Evolutionary conservation across 164 flowering plant species (phyloP).

Genomic region (Liriodendron chinense): DNA sequence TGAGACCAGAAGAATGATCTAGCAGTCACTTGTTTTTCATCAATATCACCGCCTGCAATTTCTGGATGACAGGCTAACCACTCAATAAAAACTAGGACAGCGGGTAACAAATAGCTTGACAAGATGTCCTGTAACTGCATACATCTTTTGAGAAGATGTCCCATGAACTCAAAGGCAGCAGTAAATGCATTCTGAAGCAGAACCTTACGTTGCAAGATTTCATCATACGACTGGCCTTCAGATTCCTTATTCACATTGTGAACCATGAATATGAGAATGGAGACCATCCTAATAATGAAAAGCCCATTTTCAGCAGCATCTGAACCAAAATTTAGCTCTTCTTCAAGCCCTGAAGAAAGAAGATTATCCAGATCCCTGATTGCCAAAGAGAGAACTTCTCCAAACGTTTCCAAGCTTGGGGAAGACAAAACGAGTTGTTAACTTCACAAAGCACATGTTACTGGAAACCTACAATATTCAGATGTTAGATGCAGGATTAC

Average conservation of each 20-base stretch:
- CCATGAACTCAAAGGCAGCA: constrained; percentile 79
- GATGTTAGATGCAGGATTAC: constrained; percentile 30
- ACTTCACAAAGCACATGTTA: neutral
- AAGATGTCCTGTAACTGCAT: constrained; percentile 57
- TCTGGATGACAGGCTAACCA: constrained; percentile 89
- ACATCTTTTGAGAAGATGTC: constrained; percentile 60
- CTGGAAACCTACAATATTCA: neutral
- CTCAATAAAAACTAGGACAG: constrained; percentile 79
- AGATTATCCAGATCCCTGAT: constrained; percentile 52
- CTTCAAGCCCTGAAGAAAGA: constrained; percentile 71
- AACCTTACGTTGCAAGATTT: constrained; percentile 79
- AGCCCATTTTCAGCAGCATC: constrained; percentile 68
- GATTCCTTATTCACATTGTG: constrained; percentile 64
- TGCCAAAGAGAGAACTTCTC: constrained; percentile 57
- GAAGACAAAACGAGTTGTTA: constrained; percentile 1
- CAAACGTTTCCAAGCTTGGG: constrained; percentile 79
- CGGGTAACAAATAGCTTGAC: constrained; percentile 71
- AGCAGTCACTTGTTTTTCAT: constrained; percentile 60
- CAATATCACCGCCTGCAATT: constrained; percentile 57
- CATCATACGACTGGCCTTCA: constrained; percentile 87
- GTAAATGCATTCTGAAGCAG: constrained; percentile 75
- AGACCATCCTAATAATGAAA: constrained; percentile 56
- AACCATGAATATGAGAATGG: constrained; percentile 74
- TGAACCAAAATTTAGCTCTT: constrained; percentile 62
- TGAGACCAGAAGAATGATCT: constrained; percentile 74